Evolutionary conservation across 768 basidiomycete species (phyloP), one percentile per base, ranked within the genome.

Genomic region (Megacollybia marginata): DNA sequence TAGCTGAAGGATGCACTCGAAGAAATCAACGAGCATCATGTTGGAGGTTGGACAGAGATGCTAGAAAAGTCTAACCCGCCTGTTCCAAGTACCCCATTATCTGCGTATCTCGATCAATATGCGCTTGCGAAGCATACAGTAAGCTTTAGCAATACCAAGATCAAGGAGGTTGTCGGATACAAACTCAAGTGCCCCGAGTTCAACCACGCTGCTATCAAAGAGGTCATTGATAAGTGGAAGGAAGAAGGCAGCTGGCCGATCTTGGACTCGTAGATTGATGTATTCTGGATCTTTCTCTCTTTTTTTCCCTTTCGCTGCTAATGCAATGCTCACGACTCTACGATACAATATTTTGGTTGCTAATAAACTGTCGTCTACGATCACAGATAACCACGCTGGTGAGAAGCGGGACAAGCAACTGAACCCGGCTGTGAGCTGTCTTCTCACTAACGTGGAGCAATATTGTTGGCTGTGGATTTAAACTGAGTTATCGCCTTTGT

Each of bases 21-120:
- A 59, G 86, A 89, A 45, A 87, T 90, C 59, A 92, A 92, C 59
- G 88, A 91, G 59, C 78, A 82, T 44, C 90, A 93, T 59, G 85
- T 90, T 32, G 71, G 77, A 47, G 81, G 78, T 10, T 93, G 91
- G 91, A 87, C 82, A 8, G 75, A 87, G 61, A 89, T 93, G 84
- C 75, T 90, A 56, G 67, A 68, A 18, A 79, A 67, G 43, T 85
- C 89, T 33, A 75, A 79, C 35, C 88, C 88, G 20, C 84, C 85
- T 2, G 72, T 89, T 50, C 70, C 75, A 11, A 83, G 85, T 51
- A 82, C 85, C 0, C 87, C 85, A 1, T 65, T 92, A 53, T 79
- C 73, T 16, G 85, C 88, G 1, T 93, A 91, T 63, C 83, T 89
- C 80, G 85, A 88, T 63, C 76, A 77, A 49, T 84, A 79, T 62